Percentiles rank a stretch among this genome's conserved stretches.
phyloP scores from a whole-genome alignment of 768 basidiomycete genomes.

The Lactarius vividus region DNA sequence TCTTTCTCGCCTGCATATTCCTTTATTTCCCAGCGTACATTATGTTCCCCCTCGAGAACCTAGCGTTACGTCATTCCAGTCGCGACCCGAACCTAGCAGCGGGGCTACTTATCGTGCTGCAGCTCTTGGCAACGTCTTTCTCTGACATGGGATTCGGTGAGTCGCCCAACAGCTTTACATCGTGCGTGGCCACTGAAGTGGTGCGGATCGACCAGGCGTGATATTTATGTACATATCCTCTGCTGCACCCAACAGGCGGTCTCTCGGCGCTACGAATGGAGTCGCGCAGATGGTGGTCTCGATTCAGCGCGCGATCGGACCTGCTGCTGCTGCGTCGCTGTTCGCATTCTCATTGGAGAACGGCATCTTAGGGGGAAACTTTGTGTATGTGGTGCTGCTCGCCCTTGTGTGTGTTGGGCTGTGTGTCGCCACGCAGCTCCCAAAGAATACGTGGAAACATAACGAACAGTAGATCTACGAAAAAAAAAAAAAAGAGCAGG shows the following conservation, averaged over 20 bases:
- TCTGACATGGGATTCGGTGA: constrained; percentile 19
- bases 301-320: constrained; percentile 48
- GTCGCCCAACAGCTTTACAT: not conserved
- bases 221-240: constrained; percentile 70
- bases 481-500: not conserved
- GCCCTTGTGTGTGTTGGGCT: constrained; percentile 1
- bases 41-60: constrained; percentile 32
- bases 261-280: constrained; percentile 70
- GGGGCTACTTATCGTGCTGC: constrained; percentile 10
- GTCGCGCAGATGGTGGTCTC: constrained; percentile 39
- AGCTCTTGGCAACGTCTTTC: constrained; percentile 6
- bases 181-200: not conserved
- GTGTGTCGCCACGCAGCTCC: constrained; percentile 3
- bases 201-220: constrained; percentile 45
- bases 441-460: constrained; percentile 13
- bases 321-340: constrained; percentile 55
- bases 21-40: constrained; percentile 30
- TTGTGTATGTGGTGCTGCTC: constrained; percentile 10
- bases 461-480: not conserved
- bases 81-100: not conserved
- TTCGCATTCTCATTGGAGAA: constrained; percentile 57
- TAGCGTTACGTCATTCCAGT: not conserved
- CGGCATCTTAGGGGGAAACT: constrained; percentile 47
- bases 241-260: constrained; percentile 60
- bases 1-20: constrained; percentile 32